phyloP scores from a whole-genome alignment of 202 grass and related monocot genomes.

The Zoysia matrella region DNA sequence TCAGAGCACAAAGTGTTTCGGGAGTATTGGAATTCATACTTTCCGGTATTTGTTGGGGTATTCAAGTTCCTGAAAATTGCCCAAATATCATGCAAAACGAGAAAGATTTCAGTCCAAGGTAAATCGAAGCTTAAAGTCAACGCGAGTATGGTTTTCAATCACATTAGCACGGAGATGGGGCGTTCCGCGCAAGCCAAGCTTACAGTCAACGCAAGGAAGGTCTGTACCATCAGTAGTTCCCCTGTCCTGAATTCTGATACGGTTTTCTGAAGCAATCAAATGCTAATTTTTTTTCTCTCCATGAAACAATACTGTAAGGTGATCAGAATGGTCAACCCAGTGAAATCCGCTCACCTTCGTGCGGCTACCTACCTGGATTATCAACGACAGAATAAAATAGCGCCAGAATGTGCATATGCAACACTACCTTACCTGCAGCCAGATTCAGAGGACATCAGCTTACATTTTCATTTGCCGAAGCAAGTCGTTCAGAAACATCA shows the following conservation, averaged over 20 bases:
- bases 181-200: too few species aligned
- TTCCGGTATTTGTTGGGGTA: not conserved
- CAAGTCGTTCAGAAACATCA: too few species aligned
- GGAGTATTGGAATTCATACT: not conserved
- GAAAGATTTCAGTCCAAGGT: not conserved
- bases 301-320: not conserved
- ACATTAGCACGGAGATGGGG: too few species aligned
- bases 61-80: not conserved
- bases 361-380: too few species aligned
- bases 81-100: not conserved
- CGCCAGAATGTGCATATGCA: too few species aligned
- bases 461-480: too few species aligned
- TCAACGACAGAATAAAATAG: too few species aligned
- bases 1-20: not conserved
- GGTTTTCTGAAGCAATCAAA: not conserved
- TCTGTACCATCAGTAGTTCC: not conserved
- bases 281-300: not conserved
- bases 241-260: not conserved
- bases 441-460: too few species aligned
- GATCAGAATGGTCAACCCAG: not conserved
- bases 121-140: not conserved
- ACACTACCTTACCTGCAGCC: too few species aligned
- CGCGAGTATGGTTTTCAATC: conserved; percentile 9
- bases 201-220: too few species aligned
- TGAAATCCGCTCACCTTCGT: too few species aligned